These are phyloP conservation scores for Suillus cothurnatus DNA, from an alignment of 768 basidiomycete species.

Conservation along the genomic window DNA sequence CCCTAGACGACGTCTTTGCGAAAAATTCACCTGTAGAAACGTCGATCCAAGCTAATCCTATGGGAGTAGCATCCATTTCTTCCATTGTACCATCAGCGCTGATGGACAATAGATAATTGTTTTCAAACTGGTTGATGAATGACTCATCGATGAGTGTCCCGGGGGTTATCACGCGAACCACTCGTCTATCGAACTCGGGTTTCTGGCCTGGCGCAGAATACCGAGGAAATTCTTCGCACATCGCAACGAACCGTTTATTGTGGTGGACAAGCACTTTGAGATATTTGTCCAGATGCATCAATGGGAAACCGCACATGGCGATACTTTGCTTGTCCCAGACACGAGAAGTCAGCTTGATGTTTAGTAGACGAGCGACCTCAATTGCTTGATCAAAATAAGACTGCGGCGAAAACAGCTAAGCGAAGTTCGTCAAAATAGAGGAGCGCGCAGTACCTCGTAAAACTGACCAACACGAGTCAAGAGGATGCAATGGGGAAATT, in stretches of 20 bases:
- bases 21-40: constrained; percentile 95
- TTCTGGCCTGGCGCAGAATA: constrained; percentile 48
- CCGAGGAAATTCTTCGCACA: constrained; percentile 89
- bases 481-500: constrained; percentile 86
- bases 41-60: constrained; percentile 94
- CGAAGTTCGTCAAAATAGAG: constrained; percentile 6
- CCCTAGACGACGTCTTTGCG: constrained; percentile 58
- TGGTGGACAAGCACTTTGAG: constrained; percentile 85
- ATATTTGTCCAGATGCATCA: constrained; percentile 82
- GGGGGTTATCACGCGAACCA: constrained; percentile 87
- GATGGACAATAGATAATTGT: constrained; percentile 86
- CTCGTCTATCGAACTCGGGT: constrained; percentile 73
- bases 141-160: constrained; percentile 93
- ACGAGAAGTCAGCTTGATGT: constrained; percentile 81
- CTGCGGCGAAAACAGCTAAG: constrained; percentile 40
- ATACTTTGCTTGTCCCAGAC: constrained; percentile 71
- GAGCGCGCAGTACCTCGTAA: constrained; percentile 69
- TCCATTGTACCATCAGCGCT: constrained; percentile 20
- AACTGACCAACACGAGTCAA: constrained; percentile 94
- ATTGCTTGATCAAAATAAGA: constrained; percentile 93
- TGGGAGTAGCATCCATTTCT: constrained; percentile 13
- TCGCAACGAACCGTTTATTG: constrained; percentile 82
- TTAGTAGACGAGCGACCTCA: constrained; percentile 73
- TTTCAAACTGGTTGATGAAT: constrained; percentile 83
- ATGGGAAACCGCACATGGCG: constrained; percentile 91